These are phyloP conservation scores for Pyrenophora tritici-repentis DNA, from an alignment of 2,329 filamentous ascomycete species.

Conservation along the genomic window DNA sequence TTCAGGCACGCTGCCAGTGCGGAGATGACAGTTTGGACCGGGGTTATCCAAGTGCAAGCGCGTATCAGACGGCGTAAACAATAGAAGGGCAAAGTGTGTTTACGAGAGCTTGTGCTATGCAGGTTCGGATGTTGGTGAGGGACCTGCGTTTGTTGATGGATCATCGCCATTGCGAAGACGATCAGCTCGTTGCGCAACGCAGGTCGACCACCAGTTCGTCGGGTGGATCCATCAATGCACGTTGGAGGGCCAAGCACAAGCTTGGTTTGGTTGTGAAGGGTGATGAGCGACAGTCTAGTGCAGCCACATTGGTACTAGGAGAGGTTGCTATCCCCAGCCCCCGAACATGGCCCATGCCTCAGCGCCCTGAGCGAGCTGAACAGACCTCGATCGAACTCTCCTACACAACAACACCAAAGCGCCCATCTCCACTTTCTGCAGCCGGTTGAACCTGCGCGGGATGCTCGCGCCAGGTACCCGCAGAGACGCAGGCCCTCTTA, in stretches of 20 bases:
- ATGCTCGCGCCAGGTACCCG: slow-evolving; percentile 39
- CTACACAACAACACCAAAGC: slow-evolving; percentile 26
- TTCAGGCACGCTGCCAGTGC: too few species aligned
- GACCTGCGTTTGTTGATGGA: too few species aligned
- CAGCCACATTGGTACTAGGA: slow-evolving; percentile 17
- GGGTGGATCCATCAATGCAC: slow-evolving; percentile 2
- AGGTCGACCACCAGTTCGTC: slow-evolving; percentile 6
- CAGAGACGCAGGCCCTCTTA: slow-evolving; percentile 32
- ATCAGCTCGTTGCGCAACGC: slow-evolving; percentile 2
- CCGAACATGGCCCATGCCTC: slow-evolving; percentile 19
- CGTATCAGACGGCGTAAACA: neutral
- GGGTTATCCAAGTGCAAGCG: neutral
- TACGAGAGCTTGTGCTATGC: neutral
- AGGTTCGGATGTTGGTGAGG: too few species aligned
- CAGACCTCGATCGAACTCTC: slow-evolving; percentile 8
- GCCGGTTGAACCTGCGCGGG: slow-evolving; percentile 34
- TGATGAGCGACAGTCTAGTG: slow-evolving; percentile 9
- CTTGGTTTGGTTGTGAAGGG: slow-evolving; percentile 27
- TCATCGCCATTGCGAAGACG: neutral
- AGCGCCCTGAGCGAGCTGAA: neutral
- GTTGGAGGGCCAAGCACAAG: slow-evolving; percentile 16
- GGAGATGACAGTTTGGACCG: too few species aligned
- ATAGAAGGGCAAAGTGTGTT: neutral
- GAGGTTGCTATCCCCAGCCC: slow-evolving; percentile 9
- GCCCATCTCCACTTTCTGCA: slow-evolving; percentile 21